These are phyloP conservation scores for Aspergillus floridensis DNA, from an alignment of 2,329 filamentous ascomycete species.

Conservation along the genomic window DNA sequence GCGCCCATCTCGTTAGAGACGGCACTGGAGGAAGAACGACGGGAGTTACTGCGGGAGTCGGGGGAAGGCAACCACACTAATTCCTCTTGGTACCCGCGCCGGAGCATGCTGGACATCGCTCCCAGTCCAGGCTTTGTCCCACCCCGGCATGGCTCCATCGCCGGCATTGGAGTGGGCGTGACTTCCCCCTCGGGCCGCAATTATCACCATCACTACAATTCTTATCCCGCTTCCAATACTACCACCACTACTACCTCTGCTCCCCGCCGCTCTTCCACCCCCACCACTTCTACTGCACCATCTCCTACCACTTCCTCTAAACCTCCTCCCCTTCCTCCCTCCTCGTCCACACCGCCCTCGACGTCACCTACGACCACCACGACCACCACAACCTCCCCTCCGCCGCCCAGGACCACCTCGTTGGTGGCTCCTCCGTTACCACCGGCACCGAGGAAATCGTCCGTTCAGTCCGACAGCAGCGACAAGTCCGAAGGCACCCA, in stretches of 20 bases:
- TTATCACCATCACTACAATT: conserved; percentile 23
- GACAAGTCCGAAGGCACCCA: conserved; percentile 22
- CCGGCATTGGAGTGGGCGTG: conserved; percentile 37
- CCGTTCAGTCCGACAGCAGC: conserved; percentile 10
- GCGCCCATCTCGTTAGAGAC: conserved; percentile 70
- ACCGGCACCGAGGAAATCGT: conserved; percentile 9
- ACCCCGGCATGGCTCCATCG: conserved; percentile 39
- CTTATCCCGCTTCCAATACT: conserved; percentile 35
- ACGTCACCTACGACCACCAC: conserved; percentile 11
- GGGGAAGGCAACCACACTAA: conserved; percentile 49
- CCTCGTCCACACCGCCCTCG: conserved; percentile 9
- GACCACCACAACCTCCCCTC: conserved; percentile 12
- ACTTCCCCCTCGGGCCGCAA: conserved; percentile 29
- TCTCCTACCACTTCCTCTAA: conserved; percentile 22
- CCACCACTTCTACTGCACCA: conserved; percentile 11
- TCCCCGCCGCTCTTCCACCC: conserved; percentile 19
- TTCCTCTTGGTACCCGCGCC: conserved; percentile 60
- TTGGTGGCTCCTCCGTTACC: conserved; percentile 7
- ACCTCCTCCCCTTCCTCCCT: conserved; percentile 10
- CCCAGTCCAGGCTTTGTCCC: conserved; percentile 46
- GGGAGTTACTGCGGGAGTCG: conserved; percentile 68
- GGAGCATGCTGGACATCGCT: conserved; percentile 65
- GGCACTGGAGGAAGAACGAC: conserved; percentile 72
- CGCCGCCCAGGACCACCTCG: conserved; percentile 4
- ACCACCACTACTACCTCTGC: conserved; percentile 19